Evolutionary conservation across 2,329 filamentous ascomycete species (phyloP).

Genomic region (Talaromyces verruculosus): DNA sequence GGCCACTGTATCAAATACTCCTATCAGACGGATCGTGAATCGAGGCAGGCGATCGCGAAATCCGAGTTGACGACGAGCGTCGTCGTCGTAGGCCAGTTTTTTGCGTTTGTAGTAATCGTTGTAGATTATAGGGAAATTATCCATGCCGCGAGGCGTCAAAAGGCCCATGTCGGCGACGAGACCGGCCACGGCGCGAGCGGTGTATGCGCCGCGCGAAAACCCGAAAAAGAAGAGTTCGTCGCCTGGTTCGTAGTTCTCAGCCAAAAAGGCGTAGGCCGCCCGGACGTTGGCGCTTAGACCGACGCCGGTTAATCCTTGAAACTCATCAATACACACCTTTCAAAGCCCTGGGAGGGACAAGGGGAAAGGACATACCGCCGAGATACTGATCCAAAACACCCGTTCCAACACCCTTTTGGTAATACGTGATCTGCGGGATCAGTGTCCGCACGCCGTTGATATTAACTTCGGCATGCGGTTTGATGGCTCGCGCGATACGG

Average conservation of each 20-base stretch:
- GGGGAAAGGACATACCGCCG: slow-evolving; percentile 22
- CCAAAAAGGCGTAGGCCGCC: slow-evolving; percentile 47
- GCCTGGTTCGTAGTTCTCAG: slow-evolving; percentile 55
- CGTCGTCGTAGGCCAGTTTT: slow-evolving; percentile 12
- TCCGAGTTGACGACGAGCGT: slow-evolving; percentile 20
- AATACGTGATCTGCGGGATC: slow-evolving; percentile 43
- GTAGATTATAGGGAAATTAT: slow-evolving; percentile 29
- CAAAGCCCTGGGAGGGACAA: too few species aligned
- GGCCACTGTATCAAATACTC: slow-evolving; percentile 49
- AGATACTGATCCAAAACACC: slow-evolving; percentile 26
- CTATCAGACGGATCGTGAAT: slow-evolving; percentile 43
- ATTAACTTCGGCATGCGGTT: slow-evolving; percentile 30
- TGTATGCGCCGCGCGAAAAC: slow-evolving; percentile 51
- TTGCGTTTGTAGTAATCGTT: slow-evolving; percentile 29
- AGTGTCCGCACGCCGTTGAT: slow-evolving; percentile 26
- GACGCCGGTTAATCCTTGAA: slow-evolving; percentile 21
- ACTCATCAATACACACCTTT: background rate
- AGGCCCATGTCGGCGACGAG: slow-evolving; percentile 49
- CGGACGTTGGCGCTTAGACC: slow-evolving; percentile 30
- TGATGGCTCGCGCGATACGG: slow-evolving; percentile 38
- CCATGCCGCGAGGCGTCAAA: slow-evolving; percentile 37
- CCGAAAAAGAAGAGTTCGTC: slow-evolving; percentile 54
- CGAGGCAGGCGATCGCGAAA: slow-evolving; percentile 24
- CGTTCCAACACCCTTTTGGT: slow-evolving; percentile 44
- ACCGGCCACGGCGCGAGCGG: slow-evolving; percentile 48